Conservation (phyloP, 257 asterid species). For the Verbena officinalis region DNA sequence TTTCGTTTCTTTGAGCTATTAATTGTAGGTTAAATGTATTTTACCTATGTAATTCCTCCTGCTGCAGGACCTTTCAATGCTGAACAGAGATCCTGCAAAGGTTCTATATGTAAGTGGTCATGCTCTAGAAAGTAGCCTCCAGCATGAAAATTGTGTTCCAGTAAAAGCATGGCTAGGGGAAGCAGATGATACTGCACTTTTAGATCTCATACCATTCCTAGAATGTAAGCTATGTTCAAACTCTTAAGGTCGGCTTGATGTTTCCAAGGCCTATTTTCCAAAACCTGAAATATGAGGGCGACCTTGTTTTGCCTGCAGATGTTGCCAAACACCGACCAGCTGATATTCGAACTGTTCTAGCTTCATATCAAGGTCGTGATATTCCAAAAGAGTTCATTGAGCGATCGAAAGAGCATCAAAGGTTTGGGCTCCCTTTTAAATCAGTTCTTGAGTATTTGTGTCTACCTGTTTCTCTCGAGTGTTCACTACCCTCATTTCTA, state of each 20-base stretch:
- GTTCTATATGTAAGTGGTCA: conserved; percentile 75
- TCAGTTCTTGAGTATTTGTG: not conserved
- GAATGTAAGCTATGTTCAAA: conserved; percentile 60
- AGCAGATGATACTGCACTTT: conserved; percentile 75
- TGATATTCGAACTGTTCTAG: conserved; percentile 80
- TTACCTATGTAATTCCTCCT: conserved; percentile 24
- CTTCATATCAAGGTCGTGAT: conserved; percentile 86
- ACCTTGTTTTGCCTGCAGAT: conserved; percentile 50
- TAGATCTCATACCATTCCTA: conserved; percentile 89
- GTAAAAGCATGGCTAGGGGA: conserved; percentile 84
- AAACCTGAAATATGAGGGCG: conserved; percentile 5
- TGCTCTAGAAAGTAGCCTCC: conserved; percentile 81
- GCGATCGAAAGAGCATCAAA: conserved; percentile 75
- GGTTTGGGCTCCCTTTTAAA: conserved; percentile 43
- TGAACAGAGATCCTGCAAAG: conserved; percentile 85
- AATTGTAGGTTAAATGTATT: not conserved
- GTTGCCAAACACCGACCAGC: conserved; percentile 75
- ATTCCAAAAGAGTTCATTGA: conserved; percentile 82
- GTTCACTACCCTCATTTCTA: not conserved
- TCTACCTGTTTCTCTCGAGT: conserved; percentile 1
- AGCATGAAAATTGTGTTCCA: conserved; percentile 70
- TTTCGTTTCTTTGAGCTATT: conserved; percentile 21
- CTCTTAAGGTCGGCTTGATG: conserved; percentile 21
- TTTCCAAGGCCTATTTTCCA: conserved; percentile 11
- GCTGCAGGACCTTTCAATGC: conserved; percentile 82